Conservation (phyloP, 2,329 filamentous ascomycete species). For the Fusarium solani-melongenae region DNA sequence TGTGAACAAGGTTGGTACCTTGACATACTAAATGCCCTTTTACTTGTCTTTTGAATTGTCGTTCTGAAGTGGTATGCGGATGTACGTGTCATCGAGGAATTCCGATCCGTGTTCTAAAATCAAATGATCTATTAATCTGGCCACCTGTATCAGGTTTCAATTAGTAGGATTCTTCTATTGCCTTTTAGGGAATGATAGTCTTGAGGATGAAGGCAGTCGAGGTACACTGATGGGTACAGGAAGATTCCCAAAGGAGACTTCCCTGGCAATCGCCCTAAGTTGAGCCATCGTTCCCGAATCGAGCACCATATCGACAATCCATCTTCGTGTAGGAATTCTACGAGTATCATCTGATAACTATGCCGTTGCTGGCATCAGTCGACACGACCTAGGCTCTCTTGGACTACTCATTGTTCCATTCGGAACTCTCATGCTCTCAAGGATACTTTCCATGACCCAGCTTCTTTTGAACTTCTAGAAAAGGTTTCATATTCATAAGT, state of each 20-base stretch:
- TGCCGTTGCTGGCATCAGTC: neutral
- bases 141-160: neutral
- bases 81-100: neutral
- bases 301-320: no score
- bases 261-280: no score
- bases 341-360: no score
- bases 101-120: neutral
- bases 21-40: neutral
- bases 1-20: neutral
- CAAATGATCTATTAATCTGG: neutral
- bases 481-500: neutral
- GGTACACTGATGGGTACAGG: neutral
- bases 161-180: neutral
- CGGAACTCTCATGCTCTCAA: neutral
- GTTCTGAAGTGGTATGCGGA: neutral
- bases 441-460: neutral
- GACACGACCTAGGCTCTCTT: neutral
- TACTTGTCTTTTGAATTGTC: neutral
- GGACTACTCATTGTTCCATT: neutral
- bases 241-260: neutral
- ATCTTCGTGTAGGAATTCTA: no score
- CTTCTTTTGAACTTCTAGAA: neutral
- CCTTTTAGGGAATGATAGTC: neutral
- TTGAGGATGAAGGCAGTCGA: neutral
- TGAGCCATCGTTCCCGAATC: no score